These are phyloP conservation scores for Phytophthora sp. DNA, from an alignment of 352 stramenopile species.

Conservation along the genomic window DNA sequence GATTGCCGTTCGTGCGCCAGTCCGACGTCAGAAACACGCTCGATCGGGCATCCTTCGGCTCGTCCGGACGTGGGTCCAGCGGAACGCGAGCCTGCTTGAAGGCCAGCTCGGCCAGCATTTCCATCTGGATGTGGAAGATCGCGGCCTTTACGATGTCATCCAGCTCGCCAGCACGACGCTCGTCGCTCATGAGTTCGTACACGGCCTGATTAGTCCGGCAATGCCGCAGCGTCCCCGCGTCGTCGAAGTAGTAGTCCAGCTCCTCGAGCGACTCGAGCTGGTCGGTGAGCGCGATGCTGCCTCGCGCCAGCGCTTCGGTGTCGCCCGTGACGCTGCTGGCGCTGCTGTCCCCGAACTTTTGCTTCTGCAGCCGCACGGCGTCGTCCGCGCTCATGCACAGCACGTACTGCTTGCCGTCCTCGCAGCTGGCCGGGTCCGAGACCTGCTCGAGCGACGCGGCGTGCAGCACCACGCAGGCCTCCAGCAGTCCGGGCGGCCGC, in stretches of 20 bases:
- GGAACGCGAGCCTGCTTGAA: constrained; percentile 80
- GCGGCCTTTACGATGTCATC: constrained; percentile 83
- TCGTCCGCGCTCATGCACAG: constrained; percentile 50
- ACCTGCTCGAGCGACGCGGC: constrained; percentile 53
- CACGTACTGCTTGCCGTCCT: constrained; percentile 83
- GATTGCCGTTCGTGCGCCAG: constrained; percentile 61
- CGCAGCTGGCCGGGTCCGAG: constrained; percentile 39
- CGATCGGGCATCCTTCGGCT: constrained; percentile 70
- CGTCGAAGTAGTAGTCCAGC: constrained; percentile 82
- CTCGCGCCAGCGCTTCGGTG: constrained; percentile 20
- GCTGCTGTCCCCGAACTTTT: constrained; percentile 42
- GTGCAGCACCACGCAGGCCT: constrained; percentile 63
- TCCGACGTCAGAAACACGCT: constrained; percentile 78
- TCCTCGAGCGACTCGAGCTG: constrained; percentile 81
- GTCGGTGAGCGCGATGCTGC: constrained; percentile 60
- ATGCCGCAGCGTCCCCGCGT: constrained; percentile 66
- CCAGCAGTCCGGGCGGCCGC: constrained; percentile 57
- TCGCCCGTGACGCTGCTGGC: constrained; percentile 22
- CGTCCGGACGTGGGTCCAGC: constrained; percentile 58
- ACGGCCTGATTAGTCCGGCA: constrained; percentile 77
- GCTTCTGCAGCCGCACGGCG: constrained; percentile 54
- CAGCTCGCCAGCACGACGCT: constrained; percentile 65
- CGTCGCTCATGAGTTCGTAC: constrained; percentile 79
- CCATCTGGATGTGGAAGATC: constrained; percentile 88
- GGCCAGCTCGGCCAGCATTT: constrained; percentile 78